These are phyloP conservation scores for Terana coerulea DNA, from an alignment of 768 basidiomycete species.

Conservation along the genomic window DNA sequence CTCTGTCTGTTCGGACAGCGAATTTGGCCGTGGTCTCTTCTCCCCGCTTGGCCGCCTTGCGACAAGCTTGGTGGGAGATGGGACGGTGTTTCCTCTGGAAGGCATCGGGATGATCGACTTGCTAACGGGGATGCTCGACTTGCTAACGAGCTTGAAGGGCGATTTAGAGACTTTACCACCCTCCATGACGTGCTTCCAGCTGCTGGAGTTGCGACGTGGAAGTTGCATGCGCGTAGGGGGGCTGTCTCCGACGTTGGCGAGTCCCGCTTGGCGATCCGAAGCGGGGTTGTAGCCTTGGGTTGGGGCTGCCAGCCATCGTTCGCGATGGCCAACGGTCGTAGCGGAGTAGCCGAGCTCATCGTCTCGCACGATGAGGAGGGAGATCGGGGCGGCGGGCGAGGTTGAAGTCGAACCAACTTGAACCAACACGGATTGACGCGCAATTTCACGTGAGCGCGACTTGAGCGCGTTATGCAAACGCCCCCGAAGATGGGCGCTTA, in stretches of 20 bases:
- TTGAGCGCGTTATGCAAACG: too few species aligned
- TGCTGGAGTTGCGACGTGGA: slow-evolving; percentile 48
- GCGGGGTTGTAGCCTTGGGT: slow-evolving; percentile 52
- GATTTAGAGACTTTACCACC: slow-evolving; percentile 84
- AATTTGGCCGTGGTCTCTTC: slow-evolving; percentile 70
- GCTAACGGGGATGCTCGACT: background rate
- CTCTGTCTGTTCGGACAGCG: slow-evolving; percentile 67
- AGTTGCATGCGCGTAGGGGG: slow-evolving; percentile 55
- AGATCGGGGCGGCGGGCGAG: background rate
- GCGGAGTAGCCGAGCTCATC: slow-evolving; percentile 37
- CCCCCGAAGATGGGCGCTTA: too few species aligned
- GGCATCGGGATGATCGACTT: slow-evolving; percentile 40
- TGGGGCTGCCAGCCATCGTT: slow-evolving; percentile 61
- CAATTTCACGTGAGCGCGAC: slow-evolving; percentile 7
- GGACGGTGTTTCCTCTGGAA: slow-evolving; percentile 33
- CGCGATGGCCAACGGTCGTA: slow-evolving; percentile 57
- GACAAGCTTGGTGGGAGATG: slow-evolving; percentile 30
- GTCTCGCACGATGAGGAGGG: slow-evolving; percentile 2
- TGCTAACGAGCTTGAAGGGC: slow-evolving; percentile 54
- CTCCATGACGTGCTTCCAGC: slow-evolving; percentile 72
- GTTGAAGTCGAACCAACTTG: slow-evolving; percentile 7
- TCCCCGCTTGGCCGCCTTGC: slow-evolving; percentile 67
- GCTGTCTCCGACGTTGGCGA: slow-evolving; percentile 30
- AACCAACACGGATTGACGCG: too few species aligned
- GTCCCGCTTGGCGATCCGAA: slow-evolving; percentile 73